These are phyloP conservation scores for Krasilnikovozyma curviuscula DNA, from an alignment of 768 basidiomycete species.

Conservation along the genomic window DNA sequence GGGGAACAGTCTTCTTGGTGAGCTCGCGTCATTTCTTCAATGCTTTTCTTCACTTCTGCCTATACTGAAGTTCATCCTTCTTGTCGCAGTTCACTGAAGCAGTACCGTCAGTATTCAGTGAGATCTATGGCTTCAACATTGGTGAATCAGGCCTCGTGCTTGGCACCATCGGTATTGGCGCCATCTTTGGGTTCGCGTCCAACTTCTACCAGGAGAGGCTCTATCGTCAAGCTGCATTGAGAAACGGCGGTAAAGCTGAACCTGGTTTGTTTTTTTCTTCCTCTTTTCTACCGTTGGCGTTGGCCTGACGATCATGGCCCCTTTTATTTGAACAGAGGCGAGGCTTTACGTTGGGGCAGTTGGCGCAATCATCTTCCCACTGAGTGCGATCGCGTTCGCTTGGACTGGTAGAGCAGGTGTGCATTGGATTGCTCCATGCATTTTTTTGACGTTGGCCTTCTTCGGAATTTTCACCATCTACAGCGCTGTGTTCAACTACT, in stretches of 20 bases:
- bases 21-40: too few relatives aligned
- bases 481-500: slow-evolving; percentile 15
- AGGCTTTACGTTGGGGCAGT: slow-evolving; percentile 14
- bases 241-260: slow-evolving; percentile 16
- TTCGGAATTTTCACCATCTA: slow-evolving; percentile 22
- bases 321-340: slow-evolving; percentile 13
- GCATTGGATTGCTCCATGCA: slow-evolving; percentile 16
- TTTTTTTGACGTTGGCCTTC: slow-evolving; percentile 16
- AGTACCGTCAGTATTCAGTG: too few relatives aligned
- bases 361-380: slow-evolving; percentile 21
- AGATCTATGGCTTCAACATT: slow-evolving; percentile 1
- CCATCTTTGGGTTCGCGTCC: slow-evolving; percentile 17
- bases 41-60: slow-evolving; percentile 16
- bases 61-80: neutral
- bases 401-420: slow-evolving; percentile 20
- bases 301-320: neutral
- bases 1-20: slow-evolving; percentile 23
- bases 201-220: slow-evolving; percentile 20
- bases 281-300: neutral
- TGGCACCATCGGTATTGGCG: slow-evolving; percentile 18
- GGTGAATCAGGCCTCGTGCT: neutral
- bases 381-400: slow-evolving; percentile 17
- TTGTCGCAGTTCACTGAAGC: too few relatives aligned
- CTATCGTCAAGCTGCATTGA: slow-evolving; percentile 15
- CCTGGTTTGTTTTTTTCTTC: slow-evolving; percentile 9